Evolutionary conservation across 352 stramenopile genomes (phyloP), one percentile per base, ranked within the genome.

Genomic region (Globisporangium viniferum): DNA sequence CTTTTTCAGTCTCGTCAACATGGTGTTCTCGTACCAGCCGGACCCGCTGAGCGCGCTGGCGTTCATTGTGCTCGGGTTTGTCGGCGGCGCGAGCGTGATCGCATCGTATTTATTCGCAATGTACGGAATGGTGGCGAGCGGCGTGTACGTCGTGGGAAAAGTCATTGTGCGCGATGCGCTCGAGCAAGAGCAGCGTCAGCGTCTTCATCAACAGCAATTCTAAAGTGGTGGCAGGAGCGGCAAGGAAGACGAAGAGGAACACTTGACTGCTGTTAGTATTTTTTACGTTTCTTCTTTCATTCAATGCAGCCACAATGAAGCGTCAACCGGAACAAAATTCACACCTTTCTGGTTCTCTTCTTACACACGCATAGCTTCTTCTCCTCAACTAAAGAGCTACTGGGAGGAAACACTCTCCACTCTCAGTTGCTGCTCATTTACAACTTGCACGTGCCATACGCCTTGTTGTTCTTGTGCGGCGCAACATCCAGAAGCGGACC

Each of bases 21-120:
- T 96, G 84, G 84, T 94, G 39, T 90, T 76, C 36, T 89, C 86
- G 67, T 96, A 96, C 73, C 85, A 92, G 53, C 88, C 88, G 5
- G 85, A 94, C 57, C 88, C 88, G 33, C 62, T 94, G 8, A 92
- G 84, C 74, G 86, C 82, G 20, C 64, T 80, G 31, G 82, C 86
- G 24, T 96, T 96, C 62, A 75, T 93, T 44, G 74, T 89, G 31
- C 72, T 94, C 57, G 89, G 73, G 12, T 83, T 92, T 49, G 79
- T 96, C 44, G 88, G 85, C 15, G 86, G 79, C 64, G 78, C 81
- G 7, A 92, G 85, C 55, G 83, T 96, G 62, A 81, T 96, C 58
- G 85, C 87, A n/a, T 91, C 85, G 63, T 96, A 95, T 75, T 70
- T 96, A 70, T 78, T 96, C 57, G 85, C 79, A 22, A 87, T 96